These are phyloP conservation scores for Penicillium samsonianum DNA, from an alignment of 495 filamentous ascomycete species.

Conservation along the genomic window DNA sequence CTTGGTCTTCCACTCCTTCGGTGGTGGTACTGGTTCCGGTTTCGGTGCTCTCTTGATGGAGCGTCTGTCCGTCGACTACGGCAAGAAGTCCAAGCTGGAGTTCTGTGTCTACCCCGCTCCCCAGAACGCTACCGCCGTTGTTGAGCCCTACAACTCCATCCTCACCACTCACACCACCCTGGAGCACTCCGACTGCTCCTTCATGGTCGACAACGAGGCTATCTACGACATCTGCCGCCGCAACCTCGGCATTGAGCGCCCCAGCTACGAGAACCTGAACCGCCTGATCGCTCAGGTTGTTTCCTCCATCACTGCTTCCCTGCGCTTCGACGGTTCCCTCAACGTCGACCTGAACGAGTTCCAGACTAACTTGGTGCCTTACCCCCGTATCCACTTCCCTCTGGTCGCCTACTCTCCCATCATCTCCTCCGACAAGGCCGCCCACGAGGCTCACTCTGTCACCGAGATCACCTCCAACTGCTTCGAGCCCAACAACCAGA, in stretches of 20 bases:
- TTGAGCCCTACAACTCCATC: slow-evolving; percentile 99
- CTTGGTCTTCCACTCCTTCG: slow-evolving; percentile 99
- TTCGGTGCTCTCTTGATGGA: slow-evolving; percentile 98
- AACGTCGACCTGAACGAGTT: slow-evolving; percentile 99
- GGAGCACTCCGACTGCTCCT: slow-evolving; percentile 98
- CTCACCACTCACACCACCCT: slow-evolving; percentile 98
- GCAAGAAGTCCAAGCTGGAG: slow-evolving; percentile 99
- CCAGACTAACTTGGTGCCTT: slow-evolving; percentile 99
- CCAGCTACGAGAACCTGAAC: slow-evolving; percentile 98
- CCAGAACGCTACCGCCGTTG: slow-evolving; percentile 93
- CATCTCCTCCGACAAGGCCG: slow-evolving; percentile 87
- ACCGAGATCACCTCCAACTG: slow-evolving; percentile 66
- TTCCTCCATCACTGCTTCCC: slow-evolving; percentile 96
- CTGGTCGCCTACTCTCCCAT: slow-evolving; percentile 95
- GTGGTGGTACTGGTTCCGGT: slow-evolving; percentile 96
- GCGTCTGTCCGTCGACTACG: slow-evolving; percentile 95
- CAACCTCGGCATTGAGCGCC: slow-evolving; percentile 94
- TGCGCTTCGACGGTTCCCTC: slow-evolving; percentile 97
- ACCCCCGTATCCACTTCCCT: slow-evolving; percentile 99
- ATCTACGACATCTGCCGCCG: slow-evolving; percentile 99
- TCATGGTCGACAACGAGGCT: slow-evolving; percentile 99
- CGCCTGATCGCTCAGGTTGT: slow-evolving; percentile 98
- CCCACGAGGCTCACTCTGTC: slow-evolving; percentile 83
- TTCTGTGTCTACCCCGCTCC: slow-evolving; percentile 99
- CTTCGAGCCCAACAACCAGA: slow-evolving; percentile 87